Evolutionary conservation across 768 basidiomycete genomes (phyloP).

Genomic region (Stropharia rugosoannulata): DNA sequence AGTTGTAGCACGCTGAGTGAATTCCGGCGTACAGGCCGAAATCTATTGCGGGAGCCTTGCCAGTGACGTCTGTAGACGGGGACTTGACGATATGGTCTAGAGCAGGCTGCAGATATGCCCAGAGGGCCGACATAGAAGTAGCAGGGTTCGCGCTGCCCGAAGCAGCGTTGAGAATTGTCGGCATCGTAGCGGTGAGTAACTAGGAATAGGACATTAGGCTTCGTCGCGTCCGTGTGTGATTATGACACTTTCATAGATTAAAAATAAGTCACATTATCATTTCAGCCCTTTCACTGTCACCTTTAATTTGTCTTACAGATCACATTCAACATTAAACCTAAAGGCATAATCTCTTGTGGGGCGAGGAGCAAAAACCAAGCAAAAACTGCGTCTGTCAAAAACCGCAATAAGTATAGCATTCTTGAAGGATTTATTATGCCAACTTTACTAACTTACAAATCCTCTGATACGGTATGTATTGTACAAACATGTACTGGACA

Average conservation of each 20-base stretch:
- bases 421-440: too few species aligned
- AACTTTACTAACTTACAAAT: too few species aligned
- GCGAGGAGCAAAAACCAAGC: too few species aligned
- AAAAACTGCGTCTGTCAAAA: too few species aligned
- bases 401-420: too few species aligned
- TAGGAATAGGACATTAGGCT: background rate
- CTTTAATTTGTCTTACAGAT: too few species aligned
- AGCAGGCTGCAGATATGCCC: slow-evolving; percentile 75
- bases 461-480: too few species aligned
- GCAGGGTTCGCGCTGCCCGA: slow-evolving; percentile 73
- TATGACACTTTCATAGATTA: background rate
- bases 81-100: slow-evolving; percentile 75
- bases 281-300: too few species aligned
- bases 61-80: slow-evolving; percentile 52
- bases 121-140: slow-evolving; percentile 67
- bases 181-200: slow-evolving; percentile 17
- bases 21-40: slow-evolving; percentile 73
- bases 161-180: slow-evolving; percentile 49
- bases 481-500: too few species aligned
- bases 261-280: too few species aligned
- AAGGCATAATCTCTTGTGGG: too few species aligned
- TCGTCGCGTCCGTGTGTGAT: background rate
- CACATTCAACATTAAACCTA: too few species aligned
- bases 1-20: slow-evolving; percentile 83
- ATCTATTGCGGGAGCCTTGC: slow-evolving; percentile 71